Percentiles rank a stretch among this genome's conserved stretches.
These are phyloP conservation scores for Pleurotus citrinopileatus DNA, from an alignment of 768 basidiomycete species.

Conservation along the genomic window DNA sequence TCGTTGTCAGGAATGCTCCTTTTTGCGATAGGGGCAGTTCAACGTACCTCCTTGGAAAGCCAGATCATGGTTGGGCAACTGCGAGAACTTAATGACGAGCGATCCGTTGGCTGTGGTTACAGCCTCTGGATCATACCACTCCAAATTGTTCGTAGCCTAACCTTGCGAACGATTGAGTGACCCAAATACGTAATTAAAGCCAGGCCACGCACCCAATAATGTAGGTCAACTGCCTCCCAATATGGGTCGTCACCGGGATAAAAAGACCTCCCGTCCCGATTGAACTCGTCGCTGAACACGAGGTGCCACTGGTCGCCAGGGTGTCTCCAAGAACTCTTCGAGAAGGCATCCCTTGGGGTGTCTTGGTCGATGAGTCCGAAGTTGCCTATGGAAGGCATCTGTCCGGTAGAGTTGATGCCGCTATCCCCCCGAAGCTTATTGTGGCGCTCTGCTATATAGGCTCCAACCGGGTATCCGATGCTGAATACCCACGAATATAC, in stretches of 20 bases:
- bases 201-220: constrained; percentile 60
- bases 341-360: constrained; percentile 56
- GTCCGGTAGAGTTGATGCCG: constrained; percentile 65
- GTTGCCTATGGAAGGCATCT: constrained; percentile 66
- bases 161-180: constrained; percentile 22
- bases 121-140: constrained; percentile 86
- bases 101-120: constrained; percentile 68
- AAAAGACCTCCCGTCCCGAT: constrained; percentile 70
- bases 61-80: constrained; percentile 61
- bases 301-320: constrained; percentile 51
- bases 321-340: constrained; percentile 54
- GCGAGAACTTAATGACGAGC: constrained; percentile 65
- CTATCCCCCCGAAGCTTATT: constrained; percentile 32
- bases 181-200: not conserved
- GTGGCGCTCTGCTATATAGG: constrained; percentile 23
- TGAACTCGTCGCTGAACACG: constrained; percentile 83
- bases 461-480: constrained; percentile 27
- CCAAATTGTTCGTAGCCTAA: constrained; percentile 62
- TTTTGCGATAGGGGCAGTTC: not conserved
- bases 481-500: not conserved
- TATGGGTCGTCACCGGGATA: constrained; percentile 85
- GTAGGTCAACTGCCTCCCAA: constrained; percentile 76
- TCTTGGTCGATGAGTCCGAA: constrained; percentile 57
- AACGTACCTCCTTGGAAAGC: constrained; percentile 63
- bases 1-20: constrained; percentile 27